These are phyloP conservation scores for Diplodia sapinea DNA, from an alignment of 2,329 filamentous ascomycete species.

Conservation along the genomic window DNA sequence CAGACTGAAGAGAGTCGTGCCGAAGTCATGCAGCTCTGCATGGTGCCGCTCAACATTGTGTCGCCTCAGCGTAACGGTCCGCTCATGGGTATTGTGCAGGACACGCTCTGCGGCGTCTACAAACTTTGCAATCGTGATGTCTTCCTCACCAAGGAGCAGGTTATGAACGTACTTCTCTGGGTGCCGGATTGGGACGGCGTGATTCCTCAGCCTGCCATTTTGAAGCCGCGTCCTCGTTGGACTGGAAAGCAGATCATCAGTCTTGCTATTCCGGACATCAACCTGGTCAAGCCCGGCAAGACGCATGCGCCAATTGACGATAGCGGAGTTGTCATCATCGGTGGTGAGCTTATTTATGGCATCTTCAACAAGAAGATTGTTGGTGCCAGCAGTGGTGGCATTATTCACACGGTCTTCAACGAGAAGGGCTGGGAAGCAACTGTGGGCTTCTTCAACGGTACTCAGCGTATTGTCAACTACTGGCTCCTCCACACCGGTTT, in stretches of 20 bases:
- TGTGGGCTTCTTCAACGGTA: slow-evolving; percentile 94
- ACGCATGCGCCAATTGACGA: slow-evolving; percentile 67
- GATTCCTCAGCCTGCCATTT: slow-evolving; percentile 89
- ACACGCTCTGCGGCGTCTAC: slow-evolving; percentile 94
- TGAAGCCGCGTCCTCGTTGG: slow-evolving; percentile 92
- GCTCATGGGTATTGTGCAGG: slow-evolving; percentile 99
- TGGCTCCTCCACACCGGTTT: slow-evolving; percentile 97
- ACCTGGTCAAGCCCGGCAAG: slow-evolving; percentile 53
- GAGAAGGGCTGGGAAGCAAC: slow-evolving; percentile 85
- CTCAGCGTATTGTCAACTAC: slow-evolving; percentile 93
- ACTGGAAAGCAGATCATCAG: slow-evolving; percentile 98
- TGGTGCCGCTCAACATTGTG: slow-evolving; percentile 98
- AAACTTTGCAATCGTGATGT: slow-evolving; percentile 94
- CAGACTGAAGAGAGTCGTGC: slow-evolving; percentile 96
- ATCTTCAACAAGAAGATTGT: slow-evolving; percentile 92
- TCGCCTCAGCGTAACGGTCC: slow-evolving; percentile 96
- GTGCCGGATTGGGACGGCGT: slow-evolving; percentile 97
- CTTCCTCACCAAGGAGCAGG: slow-evolving; percentile 85
- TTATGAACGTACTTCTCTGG: slow-evolving; percentile 98
- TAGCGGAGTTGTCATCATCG: slow-evolving; percentile 80
- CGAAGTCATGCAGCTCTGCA: slow-evolving; percentile 90
- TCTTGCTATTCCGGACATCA: slow-evolving; percentile 87
- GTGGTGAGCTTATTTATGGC: slow-evolving; percentile 88
- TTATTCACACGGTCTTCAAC: slow-evolving; percentile 96
- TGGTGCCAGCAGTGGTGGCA: slow-evolving; percentile 85